Evolutionary conservation across 441 rosid genomes (phyloP).

Genomic region (Biscutella auriculata): DNA sequence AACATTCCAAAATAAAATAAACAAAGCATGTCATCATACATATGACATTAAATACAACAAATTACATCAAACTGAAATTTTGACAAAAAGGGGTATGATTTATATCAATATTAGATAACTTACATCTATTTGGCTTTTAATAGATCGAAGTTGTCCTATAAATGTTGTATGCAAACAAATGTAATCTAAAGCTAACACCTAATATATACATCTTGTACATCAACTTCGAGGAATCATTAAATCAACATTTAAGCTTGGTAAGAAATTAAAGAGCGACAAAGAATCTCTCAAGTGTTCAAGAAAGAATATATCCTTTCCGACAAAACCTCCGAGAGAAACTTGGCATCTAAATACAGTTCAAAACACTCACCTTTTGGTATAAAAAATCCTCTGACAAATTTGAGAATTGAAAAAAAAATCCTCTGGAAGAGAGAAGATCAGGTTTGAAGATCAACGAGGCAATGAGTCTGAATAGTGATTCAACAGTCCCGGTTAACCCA

Average conservation of each 20-base stretch:
- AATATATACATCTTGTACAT: too few relatives aligned
- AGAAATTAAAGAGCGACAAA: slow-evolving; percentile 8
- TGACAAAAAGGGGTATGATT: too few relatives aligned
- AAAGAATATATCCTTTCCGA: slow-evolving; percentile 12
- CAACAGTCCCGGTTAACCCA: background rate
- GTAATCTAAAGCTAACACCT: too few relatives aligned
- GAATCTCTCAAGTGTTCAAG: slow-evolving; percentile 9
- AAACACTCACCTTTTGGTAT: background rate
- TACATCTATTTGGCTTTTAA: too few relatives aligned
- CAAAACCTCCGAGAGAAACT: slow-evolving; percentile 13
- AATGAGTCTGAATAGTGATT: slow-evolving; percentile 30
- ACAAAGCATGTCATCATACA: too few relatives aligned
- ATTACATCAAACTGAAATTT: too few relatives aligned
- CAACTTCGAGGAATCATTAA: too few relatives aligned
- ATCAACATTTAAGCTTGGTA: slow-evolving; percentile 6
- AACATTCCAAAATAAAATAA: too few relatives aligned
- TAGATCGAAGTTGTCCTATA: too few relatives aligned
- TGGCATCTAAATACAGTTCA: slow-evolving; percentile 9
- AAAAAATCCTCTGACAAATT: background rate
- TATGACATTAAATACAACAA: too few relatives aligned
- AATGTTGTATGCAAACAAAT: too few relatives aligned
- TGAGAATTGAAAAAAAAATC: background rate
- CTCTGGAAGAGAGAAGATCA: background rate
- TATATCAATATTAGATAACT: too few relatives aligned
- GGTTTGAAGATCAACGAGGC: background rate